Percentiles rank a stretch among this genome's conserved stretches.
phyloP scores from a whole-genome alignment of 1,139 yeast species.

The Kurtzmaniella natalensis region DNA sequence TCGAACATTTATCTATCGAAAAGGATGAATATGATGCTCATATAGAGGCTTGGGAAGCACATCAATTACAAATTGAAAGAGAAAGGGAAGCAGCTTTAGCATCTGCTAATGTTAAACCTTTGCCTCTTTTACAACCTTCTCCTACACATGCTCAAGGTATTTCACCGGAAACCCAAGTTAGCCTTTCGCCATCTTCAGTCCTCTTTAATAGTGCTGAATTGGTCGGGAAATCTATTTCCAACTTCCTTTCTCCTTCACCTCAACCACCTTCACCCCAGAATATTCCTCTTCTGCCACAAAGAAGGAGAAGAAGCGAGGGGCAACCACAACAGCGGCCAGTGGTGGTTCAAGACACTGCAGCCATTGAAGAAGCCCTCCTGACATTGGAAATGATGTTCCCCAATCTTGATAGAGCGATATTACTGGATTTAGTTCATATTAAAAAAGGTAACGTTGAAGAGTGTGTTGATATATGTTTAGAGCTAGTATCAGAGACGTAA shows the following conservation, averaged over 20 bases:
- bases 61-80: conserved; percentile 15
- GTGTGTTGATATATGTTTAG: conserved; percentile 64
- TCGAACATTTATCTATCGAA: conserved; percentile 56
- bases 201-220: conserved; percentile 50
- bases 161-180: conserved; percentile 10
- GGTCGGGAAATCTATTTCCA: conserved; percentile 46
- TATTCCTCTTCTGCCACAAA: conserved; percentile 7
- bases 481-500: conserved; percentile 19
- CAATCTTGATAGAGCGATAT: conserved; percentile 57
- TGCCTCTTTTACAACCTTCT: conserved; percentile 3
- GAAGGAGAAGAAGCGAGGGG: neutral
- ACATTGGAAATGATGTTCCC: conserved; percentile 75
- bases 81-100: conserved; percentile 2
- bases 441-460: conserved; percentile 68
- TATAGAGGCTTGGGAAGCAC: conserved; percentile 49
- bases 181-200: conserved; percentile 47
- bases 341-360: neutral
- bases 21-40: conserved; percentile 51
- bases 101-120: neutral
- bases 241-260: conserved; percentile 43
- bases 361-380: conserved; percentile 22
- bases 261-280: conserved; percentile 13
- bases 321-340: conserved; percentile 9
- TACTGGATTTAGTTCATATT: conserved; percentile 66
- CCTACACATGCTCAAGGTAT: neutral